phyloP scores from a whole-genome alignment of 495 filamentous ascomycete genomes.

The Trypethelium eluteriae region DNA sequence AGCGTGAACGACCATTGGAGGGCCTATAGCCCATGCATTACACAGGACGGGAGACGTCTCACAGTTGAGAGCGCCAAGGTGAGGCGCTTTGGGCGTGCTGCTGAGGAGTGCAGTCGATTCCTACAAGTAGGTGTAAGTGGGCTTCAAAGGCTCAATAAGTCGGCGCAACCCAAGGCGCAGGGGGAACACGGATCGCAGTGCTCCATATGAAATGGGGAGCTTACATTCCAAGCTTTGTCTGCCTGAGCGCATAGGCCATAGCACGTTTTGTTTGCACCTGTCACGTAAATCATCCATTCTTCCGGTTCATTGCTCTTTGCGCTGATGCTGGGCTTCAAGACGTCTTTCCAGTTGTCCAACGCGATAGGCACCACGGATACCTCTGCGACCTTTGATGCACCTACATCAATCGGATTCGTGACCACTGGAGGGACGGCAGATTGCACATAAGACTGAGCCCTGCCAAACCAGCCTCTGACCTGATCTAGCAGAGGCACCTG shows the following conservation, averaged over 20 bases:
- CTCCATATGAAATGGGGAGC: slow-evolving; percentile 13
- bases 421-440: slow-evolving; percentile 37
- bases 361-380: slow-evolving; percentile 52
- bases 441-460: slow-evolving; percentile 53
- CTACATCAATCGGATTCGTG: slow-evolving; percentile 43
- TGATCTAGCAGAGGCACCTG: slow-evolving; percentile 65
- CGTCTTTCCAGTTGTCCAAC: slow-evolving; percentile 61
- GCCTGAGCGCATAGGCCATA: slow-evolving; percentile 53
- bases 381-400: slow-evolving; percentile 47
- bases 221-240: slow-evolving; percentile 51
- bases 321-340: slow-evolving; percentile 55
- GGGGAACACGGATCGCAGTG: neutral
- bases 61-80: slow-evolving; percentile 69
- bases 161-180: too few species aligned
- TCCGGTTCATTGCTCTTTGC: slow-evolving; percentile 47
- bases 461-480: slow-evolving; percentile 57
- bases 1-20: slow-evolving; percentile 66
- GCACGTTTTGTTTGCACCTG: slow-evolving; percentile 84
- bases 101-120: slow-evolving; percentile 64
- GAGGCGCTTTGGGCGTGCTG: slow-evolving; percentile 55
- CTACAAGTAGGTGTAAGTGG: slow-evolving; percentile 42
- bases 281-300: slow-evolving; percentile 75
- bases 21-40: slow-evolving; percentile 66
- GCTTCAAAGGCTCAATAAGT: slow-evolving; percentile 24
- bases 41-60: slow-evolving; percentile 73